Evolutionary conservation across 257 asterid genomes (phyloP).

Genomic region (Vinca minor): DNA sequence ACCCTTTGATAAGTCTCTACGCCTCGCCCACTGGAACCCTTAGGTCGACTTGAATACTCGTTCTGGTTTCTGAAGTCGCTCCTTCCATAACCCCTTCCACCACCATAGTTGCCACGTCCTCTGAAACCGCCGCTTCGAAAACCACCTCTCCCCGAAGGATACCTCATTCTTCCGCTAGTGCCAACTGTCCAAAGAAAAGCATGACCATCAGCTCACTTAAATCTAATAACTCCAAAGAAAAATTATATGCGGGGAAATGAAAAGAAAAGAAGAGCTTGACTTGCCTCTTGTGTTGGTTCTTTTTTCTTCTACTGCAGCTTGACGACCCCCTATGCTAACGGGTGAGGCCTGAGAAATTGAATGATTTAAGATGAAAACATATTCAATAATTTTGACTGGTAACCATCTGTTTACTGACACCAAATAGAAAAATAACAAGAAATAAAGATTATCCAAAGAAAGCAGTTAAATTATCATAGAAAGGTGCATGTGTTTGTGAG

Average conservation of each 20-base stretch:
- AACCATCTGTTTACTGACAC: background rate
- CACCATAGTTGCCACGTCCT: conserved; percentile 47
- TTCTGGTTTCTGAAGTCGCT: conserved; percentile 46
- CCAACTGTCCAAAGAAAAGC: conserved; percentile 47
- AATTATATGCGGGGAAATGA: background rate
- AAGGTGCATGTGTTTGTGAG: too few relatives aligned
- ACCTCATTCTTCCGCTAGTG: conserved; percentile 44
- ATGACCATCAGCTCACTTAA: too few relatives aligned
- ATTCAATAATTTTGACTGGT: background rate
- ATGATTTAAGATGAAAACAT: background rate
- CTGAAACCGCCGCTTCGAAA: conserved; percentile 50
- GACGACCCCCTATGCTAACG: conserved; percentile 46
- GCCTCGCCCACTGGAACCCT: conserved; percentile 16
- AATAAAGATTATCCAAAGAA: background rate
- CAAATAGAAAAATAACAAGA: background rate
- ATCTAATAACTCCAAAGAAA: background rate
- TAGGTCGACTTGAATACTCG: conserved; percentile 21
- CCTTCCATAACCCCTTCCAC: conserved; percentile 47
- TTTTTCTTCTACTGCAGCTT: conserved; percentile 65
- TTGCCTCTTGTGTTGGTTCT: conserved; percentile 74
- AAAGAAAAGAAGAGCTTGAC: background rate
- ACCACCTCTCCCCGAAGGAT: conserved; percentile 47
- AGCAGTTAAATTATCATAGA: background rate
- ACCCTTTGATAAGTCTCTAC: conserved; percentile 22
- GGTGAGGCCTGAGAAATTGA: conserved; percentile 56